Evolutionary conservation across 148 eudicot species (phyloP).

Genomic region (Rhododendron williamsianum): DNA sequence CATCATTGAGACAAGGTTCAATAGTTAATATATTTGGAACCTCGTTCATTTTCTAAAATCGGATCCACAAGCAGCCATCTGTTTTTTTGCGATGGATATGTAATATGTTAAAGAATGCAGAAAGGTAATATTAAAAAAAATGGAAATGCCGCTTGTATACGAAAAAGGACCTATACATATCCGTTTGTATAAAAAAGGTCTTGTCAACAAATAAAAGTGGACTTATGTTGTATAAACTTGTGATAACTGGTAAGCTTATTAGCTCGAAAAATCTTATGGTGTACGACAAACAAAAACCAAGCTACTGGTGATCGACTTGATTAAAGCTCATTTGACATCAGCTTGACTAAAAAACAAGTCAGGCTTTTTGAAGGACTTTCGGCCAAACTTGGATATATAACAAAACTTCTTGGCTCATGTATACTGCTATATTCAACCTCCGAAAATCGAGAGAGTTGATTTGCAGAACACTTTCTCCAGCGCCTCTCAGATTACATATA

Average conservation of each 20-base stretch:
- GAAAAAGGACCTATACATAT: not conserved
- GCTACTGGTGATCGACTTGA: not conserved
- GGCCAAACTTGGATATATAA: not conserved
- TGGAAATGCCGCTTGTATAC: not conserved
- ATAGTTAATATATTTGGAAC: not conserved
- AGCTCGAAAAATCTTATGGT: not conserved
- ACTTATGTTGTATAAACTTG: not conserved
- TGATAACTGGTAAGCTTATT: not conserved
- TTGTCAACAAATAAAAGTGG: not conserved
- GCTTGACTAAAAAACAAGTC: not conserved
- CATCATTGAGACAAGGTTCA: no score
- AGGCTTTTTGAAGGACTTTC: not conserved
- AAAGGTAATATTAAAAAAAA: not conserved
- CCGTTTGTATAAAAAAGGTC: not conserved
- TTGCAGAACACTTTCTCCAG: not conserved
- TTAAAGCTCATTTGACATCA: not conserved
- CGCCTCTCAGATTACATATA: not conserved
- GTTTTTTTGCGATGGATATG: not conserved
- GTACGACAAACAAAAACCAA: not conserved
- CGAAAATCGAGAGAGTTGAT: no score
- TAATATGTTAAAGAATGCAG: not conserved
- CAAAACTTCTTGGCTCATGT: not conserved
- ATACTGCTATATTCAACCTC: constrained; percentile 1
- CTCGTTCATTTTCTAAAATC: not conserved
- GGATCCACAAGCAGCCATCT: not conserved